Conservation (phyloP, 805 yeast genomes). For the Myxozyma neglecta region DNA sequence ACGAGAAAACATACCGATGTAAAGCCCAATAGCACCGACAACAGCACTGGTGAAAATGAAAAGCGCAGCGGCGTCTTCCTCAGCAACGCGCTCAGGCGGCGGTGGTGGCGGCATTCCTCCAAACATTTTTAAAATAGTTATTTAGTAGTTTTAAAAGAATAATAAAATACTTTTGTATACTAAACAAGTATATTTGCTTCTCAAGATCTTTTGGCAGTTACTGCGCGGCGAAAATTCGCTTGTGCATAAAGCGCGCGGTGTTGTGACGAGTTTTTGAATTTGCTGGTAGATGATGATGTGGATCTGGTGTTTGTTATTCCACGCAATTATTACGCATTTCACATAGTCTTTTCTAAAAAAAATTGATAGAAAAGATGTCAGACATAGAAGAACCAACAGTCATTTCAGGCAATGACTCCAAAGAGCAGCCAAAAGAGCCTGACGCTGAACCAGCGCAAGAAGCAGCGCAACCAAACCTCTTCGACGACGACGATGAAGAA, state of each 20-base stretch:
- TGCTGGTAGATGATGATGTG: too few relatives aligned
- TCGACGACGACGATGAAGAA: slow-evolving; percentile 37
- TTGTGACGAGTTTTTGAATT: neutral
- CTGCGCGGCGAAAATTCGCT: neutral
- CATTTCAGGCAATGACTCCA: neutral
- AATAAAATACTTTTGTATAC: too few relatives aligned
- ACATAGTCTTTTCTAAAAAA: neutral
- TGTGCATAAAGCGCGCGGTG: neutral
- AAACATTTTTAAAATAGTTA: slow-evolving; percentile 36
- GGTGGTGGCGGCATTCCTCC: slow-evolving; percentile 45
- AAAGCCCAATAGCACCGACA: slow-evolving; percentile 42
- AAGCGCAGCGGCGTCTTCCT: slow-evolving; percentile 37
- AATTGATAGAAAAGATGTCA: neutral
- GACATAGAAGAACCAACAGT: neutral
- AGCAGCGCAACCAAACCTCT: slow-evolving; percentile 8
- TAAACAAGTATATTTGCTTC: too few relatives aligned
- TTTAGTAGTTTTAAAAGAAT: neutral
- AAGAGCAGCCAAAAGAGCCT: neutral
- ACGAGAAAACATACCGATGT: slow-evolving; percentile 39
- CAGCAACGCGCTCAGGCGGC: slow-evolving; percentile 42
- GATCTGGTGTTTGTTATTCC: neutral
- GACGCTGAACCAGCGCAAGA: neutral
- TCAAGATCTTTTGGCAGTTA: neutral
- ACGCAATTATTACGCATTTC: too few relatives aligned
- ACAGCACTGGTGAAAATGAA: slow-evolving; percentile 38